Percentiles rank a stretch among this genome's conserved stretches.
Conservation (phyloP, 2,329 filamentous ascomycete genomes). For the Onygena corvina region DNA sequence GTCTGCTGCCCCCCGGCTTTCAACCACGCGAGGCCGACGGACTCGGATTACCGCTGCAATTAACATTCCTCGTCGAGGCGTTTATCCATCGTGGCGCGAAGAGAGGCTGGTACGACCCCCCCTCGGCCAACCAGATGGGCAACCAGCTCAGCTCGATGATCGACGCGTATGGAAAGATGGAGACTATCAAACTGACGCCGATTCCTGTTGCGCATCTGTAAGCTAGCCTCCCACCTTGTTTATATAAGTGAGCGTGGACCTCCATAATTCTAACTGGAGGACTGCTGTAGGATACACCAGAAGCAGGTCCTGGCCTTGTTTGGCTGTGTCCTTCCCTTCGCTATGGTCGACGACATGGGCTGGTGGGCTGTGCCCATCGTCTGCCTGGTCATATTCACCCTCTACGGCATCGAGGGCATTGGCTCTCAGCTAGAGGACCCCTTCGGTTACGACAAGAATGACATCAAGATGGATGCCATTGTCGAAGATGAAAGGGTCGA, state of each 20-base stretch:
- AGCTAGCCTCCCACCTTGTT: slow-evolving; percentile 13
- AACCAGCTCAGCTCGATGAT: slow-evolving; percentile 46
- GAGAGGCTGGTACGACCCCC: slow-evolving; percentile 48
- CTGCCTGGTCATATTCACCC: slow-evolving; percentile 49
- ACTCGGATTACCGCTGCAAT: slow-evolving; percentile 47
- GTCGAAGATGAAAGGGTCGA: slow-evolving; percentile 49
- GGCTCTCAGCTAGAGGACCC: slow-evolving; percentile 53
- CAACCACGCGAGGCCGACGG: slow-evolving; percentile 48
- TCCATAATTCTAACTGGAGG: slow-evolving; percentile 4
- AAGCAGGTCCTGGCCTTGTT: slow-evolving; percentile 53
- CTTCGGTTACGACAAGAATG: slow-evolving; percentile 53
- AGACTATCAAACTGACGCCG: slow-evolving; percentile 53
- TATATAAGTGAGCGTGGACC: not conserved
- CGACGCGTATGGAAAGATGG: slow-evolving; percentile 51
- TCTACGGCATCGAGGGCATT: slow-evolving; percentile 54
- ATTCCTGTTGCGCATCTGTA: slow-evolving; percentile 51
- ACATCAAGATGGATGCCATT: slow-evolving; percentile 57
- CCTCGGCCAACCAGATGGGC: slow-evolving; percentile 47
- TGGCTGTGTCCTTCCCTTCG: slow-evolving; percentile 49
- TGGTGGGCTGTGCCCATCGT: slow-evolving; percentile 52
- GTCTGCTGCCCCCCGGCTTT: slow-evolving; percentile 40
- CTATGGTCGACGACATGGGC: slow-evolving; percentile 50
- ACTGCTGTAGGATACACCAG: slow-evolving; percentile 51
- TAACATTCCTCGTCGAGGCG: slow-evolving; percentile 48
- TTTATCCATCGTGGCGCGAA: slow-evolving; percentile 48